Evolutionary conservation across 345 rosid species (phyloP).

Genomic region (Capsella bursapastoris): DNA sequence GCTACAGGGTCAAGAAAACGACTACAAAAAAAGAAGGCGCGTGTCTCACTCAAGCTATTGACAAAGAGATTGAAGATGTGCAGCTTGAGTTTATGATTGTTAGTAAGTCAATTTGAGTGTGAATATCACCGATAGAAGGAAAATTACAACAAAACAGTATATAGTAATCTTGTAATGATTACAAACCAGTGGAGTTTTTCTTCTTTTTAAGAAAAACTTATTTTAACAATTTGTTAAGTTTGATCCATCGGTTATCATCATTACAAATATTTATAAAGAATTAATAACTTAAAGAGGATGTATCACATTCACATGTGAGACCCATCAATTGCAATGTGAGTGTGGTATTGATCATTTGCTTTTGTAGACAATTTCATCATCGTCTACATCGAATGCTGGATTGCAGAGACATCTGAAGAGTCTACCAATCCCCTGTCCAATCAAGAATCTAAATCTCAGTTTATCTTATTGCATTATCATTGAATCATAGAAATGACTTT

Average conservation of each 20-base stretch:
- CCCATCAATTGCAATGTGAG: constrained; percentile 30
- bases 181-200: constrained; percentile 3
- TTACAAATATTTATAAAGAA: constrained; percentile 38
- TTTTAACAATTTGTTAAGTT: constrained; percentile 31
- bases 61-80: too few species aligned
- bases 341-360: constrained; percentile 57
- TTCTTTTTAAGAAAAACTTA: neutral
- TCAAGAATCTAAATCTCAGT: constrained; percentile 6
- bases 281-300: constrained; percentile 22
- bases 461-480: neutral
- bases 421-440: constrained; percentile 79
- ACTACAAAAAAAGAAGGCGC: neutral
- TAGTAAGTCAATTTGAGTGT: neutral
- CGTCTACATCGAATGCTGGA: constrained; percentile 95
- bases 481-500: neutral
- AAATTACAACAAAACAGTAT: constrained; percentile 6
- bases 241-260: constrained; percentile 41
- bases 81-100: too few species aligned
- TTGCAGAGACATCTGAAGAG: constrained; percentile 96
- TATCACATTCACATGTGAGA: constrained; percentile 37
- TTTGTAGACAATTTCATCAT: constrained; percentile 86
- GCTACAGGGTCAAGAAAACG: neutral
- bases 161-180: constrained; percentile 35
- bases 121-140: neutral
- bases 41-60: neutral